Evolutionary conservation across 2,329 filamentous ascomycete species (phyloP).

Genomic region (Clonostachys sp.): DNA sequence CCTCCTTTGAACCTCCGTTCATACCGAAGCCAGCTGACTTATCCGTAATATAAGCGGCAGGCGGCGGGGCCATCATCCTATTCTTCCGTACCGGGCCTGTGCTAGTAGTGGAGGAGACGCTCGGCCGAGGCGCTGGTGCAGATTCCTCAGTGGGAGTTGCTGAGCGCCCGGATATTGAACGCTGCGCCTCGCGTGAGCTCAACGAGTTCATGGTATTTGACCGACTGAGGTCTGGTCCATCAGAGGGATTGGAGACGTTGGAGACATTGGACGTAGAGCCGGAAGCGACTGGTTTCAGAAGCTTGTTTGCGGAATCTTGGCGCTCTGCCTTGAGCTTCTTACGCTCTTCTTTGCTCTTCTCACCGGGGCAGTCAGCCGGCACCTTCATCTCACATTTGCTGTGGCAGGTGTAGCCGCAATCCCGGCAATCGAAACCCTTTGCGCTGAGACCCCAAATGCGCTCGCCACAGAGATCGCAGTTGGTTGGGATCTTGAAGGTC

Average conservation of each 20-base stretch:
- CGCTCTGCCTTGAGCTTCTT: conserved; percentile 88
- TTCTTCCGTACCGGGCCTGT: conserved; percentile 46
- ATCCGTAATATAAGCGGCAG: conserved; percentile 71
- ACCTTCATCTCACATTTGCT: conserved; percentile 99
- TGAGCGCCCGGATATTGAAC: conserved; percentile 45
- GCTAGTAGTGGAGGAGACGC: conserved; percentile 16
- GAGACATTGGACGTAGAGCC: conserved; percentile 35
- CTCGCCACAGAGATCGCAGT: conserved; percentile 94
- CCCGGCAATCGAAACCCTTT: conserved; percentile 92
- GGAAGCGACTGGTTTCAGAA: conserved; percentile 35
- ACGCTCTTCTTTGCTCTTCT: conserved; percentile 88
- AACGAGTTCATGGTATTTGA: conserved; percentile 88
- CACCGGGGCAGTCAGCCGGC: conserved; percentile 89
- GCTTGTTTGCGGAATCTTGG: conserved; percentile 70
- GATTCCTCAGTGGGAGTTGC: conserved; percentile 48
- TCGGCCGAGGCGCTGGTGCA: conserved; percentile 15
- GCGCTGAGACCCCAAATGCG: conserved; percentile 95
- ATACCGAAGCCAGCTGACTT: conserved; percentile 44
- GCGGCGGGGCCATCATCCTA: conserved; percentile 83
- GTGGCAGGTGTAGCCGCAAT: conserved; percentile 97
- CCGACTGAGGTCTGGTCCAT: conserved; percentile 65
- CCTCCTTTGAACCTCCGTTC: conserved; percentile 31
- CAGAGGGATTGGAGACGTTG: conserved; percentile 13
- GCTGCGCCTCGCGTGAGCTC: conserved; percentile 76
- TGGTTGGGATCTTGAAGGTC: conserved; percentile 98